A percentile compares a stretch with the other conserved stretches of the same genome.
phyloP scores from a whole-genome alignment of 768 basidiomycete species.

The Leccinum boreale region DNA sequence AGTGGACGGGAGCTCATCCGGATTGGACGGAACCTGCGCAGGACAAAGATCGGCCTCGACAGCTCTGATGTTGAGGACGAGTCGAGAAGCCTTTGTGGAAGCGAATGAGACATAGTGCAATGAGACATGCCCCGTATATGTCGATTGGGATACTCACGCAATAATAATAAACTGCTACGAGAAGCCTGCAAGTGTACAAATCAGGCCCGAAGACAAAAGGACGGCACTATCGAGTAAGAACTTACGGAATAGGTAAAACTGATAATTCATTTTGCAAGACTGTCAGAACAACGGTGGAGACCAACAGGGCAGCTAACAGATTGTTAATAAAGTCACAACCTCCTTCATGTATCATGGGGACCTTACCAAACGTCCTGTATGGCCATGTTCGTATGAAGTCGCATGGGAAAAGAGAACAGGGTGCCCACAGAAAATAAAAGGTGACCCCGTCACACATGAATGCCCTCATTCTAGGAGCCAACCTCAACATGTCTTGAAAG shows the following conservation, averaged over 20 bases:
- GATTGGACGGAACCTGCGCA: slow-evolving; percentile 2
- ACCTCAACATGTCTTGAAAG: background rate
- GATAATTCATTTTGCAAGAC: slow-evolving; percentile 14
- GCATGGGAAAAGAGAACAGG: background rate
- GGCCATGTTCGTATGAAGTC: background rate
- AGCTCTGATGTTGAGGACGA: slow-evolving; percentile 18
- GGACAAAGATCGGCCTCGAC: background rate
- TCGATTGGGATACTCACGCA: slow-evolving; percentile 14
- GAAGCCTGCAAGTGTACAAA: slow-evolving; percentile 8
- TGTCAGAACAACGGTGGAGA: slow-evolving; percentile 14
- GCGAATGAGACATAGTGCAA: background rate
- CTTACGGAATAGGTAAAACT: slow-evolving; percentile 15
- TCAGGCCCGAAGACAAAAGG: background rate
- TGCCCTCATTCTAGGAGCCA: background rate
- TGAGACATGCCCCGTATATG: background rate
- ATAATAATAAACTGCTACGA: slow-evolving; percentile 17
- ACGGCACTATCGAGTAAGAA: background rate
- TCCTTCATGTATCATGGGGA: background rate
- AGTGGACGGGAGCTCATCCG: slow-evolving; percentile 1
- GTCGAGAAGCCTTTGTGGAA: slow-evolving; percentile 15
- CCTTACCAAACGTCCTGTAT: slow-evolving; percentile 18
- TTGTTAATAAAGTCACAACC: background rate
- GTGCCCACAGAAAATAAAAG: slow-evolving; percentile 17
- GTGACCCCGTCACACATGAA: slow-evolving; percentile 12
- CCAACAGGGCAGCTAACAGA: slow-evolving; percentile 11